Evolutionary conservation across 2,329 filamentous ascomycete genomes (phyloP).

Genomic region (Alternaria hordeiaustralica): DNA sequence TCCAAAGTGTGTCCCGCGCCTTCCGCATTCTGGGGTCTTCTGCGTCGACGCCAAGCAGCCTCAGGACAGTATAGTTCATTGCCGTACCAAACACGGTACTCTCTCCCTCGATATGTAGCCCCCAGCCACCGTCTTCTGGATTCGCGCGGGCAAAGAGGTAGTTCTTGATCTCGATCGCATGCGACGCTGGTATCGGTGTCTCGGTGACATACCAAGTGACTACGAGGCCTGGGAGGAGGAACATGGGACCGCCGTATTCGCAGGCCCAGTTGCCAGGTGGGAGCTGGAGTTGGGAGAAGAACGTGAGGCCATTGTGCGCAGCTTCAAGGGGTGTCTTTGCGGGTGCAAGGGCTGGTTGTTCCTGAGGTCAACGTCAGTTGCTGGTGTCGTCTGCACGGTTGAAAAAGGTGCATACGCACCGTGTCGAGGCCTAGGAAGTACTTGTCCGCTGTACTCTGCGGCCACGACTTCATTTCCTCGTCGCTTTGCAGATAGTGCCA

Average conservation of each 20-base stretch:
- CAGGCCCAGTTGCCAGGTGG: constrained; percentile 93
- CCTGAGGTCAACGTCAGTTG: constrained; percentile 58
- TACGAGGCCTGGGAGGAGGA: constrained; percentile 84
- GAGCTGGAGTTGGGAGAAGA: constrained; percentile 89
- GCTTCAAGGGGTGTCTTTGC: constrained; percentile 77
- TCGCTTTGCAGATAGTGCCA: constrained; percentile 89
- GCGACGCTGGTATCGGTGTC: constrained; percentile 80
- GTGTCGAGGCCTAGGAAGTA: constrained; percentile 82
- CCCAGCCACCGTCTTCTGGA: constrained; percentile 93
- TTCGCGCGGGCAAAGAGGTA: constrained; percentile 88
- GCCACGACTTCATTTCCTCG: constrained; percentile 76
- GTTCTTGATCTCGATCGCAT: constrained; percentile 87
- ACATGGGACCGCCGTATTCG: constrained; percentile 98
- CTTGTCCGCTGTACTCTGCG: constrained; percentile 87
- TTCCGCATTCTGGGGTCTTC: constrained; percentile 87
- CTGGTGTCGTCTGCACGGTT: background rate
- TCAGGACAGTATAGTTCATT: constrained; percentile 84
- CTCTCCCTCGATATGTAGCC: constrained; percentile 91
- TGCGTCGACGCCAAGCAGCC: constrained; percentile 80
- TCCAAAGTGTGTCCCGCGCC: constrained; percentile 81
- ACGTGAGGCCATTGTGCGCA: constrained; percentile 81
- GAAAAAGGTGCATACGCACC: constrained; percentile 56
- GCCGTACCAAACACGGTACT: constrained; percentile 89
- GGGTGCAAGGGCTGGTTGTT: constrained; percentile 72
- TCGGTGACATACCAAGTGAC: constrained; percentile 88